Conservation (phyloP, 495 filamentous ascomycete species). For the Trichoderma erinaceum region DNA sequence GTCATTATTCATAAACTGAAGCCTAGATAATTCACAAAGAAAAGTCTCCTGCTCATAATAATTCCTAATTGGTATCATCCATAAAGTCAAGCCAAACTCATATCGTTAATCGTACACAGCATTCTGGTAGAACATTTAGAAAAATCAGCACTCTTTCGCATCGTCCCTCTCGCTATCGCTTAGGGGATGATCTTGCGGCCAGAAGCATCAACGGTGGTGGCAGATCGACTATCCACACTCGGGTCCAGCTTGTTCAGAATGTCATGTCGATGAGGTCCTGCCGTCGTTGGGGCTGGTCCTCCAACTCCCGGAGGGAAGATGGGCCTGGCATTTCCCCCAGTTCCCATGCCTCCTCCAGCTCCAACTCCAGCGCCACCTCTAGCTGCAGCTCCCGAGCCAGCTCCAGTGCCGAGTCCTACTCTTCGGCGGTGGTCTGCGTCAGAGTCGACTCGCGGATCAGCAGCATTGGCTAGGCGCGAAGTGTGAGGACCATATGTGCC, state of each 20-base stretch:
- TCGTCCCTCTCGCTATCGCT: not conserved
- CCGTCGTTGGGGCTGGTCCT: constrained; percentile 30
- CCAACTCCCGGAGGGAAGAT: constrained; percentile 22
- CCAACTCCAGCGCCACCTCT: not conserved
- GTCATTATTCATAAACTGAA: not conserved
- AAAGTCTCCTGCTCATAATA: not conserved
- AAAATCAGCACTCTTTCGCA: not conserved
- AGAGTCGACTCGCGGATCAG: constrained; percentile 13
- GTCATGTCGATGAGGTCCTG: constrained; percentile 44
- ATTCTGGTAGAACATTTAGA: not conserved
- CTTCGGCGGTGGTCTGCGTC: not conserved
- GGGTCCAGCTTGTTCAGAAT: constrained; percentile 50
- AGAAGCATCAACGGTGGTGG: constrained; percentile 24
- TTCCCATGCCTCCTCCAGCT: not conserved
- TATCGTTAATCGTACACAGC: not conserved
- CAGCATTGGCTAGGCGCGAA: not conserved
- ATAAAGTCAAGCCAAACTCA: not conserved
- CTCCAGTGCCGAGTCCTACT: not conserved
- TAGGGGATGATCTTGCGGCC: constrained; percentile 16
- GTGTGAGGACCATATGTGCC: constrained; percentile 4
- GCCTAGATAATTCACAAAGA: not conserved
- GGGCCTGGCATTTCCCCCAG: constrained; percentile 18
- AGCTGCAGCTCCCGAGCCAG: not conserved
- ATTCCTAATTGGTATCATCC: not conserved
- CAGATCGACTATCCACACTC: constrained; percentile 39